Evolutionary conservation across 2,329 filamentous ascomycete species (phyloP).

Genomic region (Didymella lethalis): DNA sequence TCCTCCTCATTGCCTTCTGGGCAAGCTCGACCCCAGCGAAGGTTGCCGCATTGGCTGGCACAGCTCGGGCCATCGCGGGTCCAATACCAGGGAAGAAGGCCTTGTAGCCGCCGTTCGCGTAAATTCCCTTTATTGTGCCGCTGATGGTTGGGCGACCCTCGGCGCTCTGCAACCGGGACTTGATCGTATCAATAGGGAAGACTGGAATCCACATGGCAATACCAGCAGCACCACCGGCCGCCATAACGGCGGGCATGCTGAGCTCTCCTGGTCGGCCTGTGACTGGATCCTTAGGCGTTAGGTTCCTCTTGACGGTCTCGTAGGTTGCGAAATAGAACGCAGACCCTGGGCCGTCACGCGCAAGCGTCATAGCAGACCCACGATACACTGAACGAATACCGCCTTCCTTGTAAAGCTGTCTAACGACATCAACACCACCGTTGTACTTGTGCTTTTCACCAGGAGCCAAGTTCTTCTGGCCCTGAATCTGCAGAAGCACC

Average conservation of each 20-base stretch:
- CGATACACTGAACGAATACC: slow-evolving; percentile 92
- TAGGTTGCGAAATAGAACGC: slow-evolving; percentile 98
- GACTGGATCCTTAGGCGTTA: slow-evolving; percentile 81
- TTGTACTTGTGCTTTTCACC: slow-evolving; percentile 93
- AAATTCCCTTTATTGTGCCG: slow-evolving; percentile 82
- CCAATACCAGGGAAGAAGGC: slow-evolving; percentile 98
- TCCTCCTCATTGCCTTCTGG: slow-evolving; percentile 81
- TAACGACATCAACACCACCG: slow-evolving; percentile 87
- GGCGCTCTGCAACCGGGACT: slow-evolving; percentile 90
- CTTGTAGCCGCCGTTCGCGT: slow-evolving; percentile 80
- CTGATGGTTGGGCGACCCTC: slow-evolving; percentile 83
- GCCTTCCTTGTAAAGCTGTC: slow-evolving; percentile 90
- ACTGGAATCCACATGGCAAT: slow-evolving; percentile 99
- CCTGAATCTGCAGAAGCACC: slow-evolving; percentile 96
- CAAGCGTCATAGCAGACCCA: slow-evolving; percentile 87
- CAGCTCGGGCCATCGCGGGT: slow-evolving; percentile 88
- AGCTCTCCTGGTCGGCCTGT: slow-evolving; percentile 78
- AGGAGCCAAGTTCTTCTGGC: slow-evolving; percentile 82
- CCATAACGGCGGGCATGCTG: slow-evolving; percentile 81
- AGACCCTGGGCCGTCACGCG: slow-evolving; percentile 89
- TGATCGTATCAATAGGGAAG: slow-evolving; percentile 97
- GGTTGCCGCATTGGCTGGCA: slow-evolving; percentile 95
- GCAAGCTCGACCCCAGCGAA: slow-evolving; percentile 87
- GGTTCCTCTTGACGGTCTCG: slow-evolving; percentile 87
- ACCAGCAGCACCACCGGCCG: slow-evolving; percentile 87